These are phyloP conservation scores for Candida khao-thaluensis DNA, from an alignment of 805 yeast species.

Conservation along the genomic window DNA sequence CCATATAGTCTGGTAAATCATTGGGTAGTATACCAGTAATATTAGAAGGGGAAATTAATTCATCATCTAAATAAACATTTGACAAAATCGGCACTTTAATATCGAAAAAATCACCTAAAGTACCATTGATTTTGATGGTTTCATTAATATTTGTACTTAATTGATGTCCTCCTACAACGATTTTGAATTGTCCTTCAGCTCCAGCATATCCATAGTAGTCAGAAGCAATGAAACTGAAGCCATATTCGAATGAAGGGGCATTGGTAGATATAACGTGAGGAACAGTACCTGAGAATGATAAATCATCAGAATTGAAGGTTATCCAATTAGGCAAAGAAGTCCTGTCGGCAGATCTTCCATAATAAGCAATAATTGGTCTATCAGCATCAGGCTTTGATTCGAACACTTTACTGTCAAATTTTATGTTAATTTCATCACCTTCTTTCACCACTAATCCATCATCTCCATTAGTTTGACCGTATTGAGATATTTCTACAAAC, in stretches of 20 bases:
- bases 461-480: conserved; percentile 75
- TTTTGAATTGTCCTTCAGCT: conserved; percentile 63
- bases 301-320: conserved; percentile 56
- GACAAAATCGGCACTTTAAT: conserved; percentile 61
- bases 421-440: conserved; percentile 61
- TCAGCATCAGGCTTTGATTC: conserved; percentile 40
- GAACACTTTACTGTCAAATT: conserved; percentile 62
- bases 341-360: conserved; percentile 78
- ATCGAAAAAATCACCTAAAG: conserved; percentile 54
- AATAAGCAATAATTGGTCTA: conserved; percentile 59
- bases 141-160: conserved; percentile 65
- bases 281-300: conserved; percentile 81
- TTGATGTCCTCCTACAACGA: conserved; percentile 86
- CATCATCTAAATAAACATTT: conserved; percentile 64
- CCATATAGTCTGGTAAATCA: conserved; percentile 62
- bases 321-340: conserved; percentile 93
- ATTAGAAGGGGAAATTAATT: conserved; percentile 44
- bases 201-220: conserved; percentile 76
- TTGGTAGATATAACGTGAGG: conserved; percentile 82
- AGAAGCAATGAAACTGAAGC: conserved; percentile 73
- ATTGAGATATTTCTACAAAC: conserved; percentile 52
- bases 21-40: conserved; percentile 53
- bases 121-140: conserved; percentile 62
- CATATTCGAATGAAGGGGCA: conserved; percentile 80
- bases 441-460: conserved; percentile 74